Conservation (phyloP, 768 basidiomycete species). For the Phylloporus sp. region DNA sequence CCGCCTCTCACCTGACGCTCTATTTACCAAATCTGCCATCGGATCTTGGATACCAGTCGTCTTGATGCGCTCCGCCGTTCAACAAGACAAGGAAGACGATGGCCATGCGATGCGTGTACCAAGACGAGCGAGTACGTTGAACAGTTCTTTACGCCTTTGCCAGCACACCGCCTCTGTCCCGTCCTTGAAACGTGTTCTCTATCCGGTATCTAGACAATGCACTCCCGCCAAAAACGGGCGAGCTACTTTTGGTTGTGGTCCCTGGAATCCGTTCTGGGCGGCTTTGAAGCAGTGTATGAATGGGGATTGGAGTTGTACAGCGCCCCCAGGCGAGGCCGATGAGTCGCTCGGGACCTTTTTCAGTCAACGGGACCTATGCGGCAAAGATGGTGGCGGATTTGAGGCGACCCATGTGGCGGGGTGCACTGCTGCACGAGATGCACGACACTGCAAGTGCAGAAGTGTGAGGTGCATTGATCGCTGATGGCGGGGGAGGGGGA, state of each 20-base stretch:
- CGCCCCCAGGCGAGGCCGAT: neutral
- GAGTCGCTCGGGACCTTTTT: slow-evolving; percentile 11
- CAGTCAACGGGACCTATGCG: slow-evolving; percentile 6
- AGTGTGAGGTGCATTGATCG: too few relatives aligned
- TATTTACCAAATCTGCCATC: neutral
- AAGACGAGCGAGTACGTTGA: too few relatives aligned
- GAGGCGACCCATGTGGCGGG: neutral
- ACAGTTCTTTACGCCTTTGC: too few relatives aligned
- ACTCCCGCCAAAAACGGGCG: neutral
- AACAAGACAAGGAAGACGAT: neutral
- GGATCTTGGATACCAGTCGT: slow-evolving; percentile 1
- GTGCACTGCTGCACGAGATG: neutral
- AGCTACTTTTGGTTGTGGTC: neutral
- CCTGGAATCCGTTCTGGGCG: neutral
- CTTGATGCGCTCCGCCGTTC: too few relatives aligned
- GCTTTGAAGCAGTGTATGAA: neutral
- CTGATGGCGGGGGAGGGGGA: slow-evolving; percentile 1
- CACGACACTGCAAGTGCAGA: too few relatives aligned
- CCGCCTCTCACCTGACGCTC: neutral
- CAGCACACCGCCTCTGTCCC: slow-evolving; percentile 9
- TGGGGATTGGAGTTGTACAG: neutral
- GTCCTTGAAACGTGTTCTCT: neutral
- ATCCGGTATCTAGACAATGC: slow-evolving; percentile 8
- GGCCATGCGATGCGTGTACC: too few relatives aligned
- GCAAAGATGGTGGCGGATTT: slow-evolving; percentile 8